Base-by-base conservation (phyloP, 2,329 filamentous ascomycete species). In the Colletotrichum sp. region DNA sequence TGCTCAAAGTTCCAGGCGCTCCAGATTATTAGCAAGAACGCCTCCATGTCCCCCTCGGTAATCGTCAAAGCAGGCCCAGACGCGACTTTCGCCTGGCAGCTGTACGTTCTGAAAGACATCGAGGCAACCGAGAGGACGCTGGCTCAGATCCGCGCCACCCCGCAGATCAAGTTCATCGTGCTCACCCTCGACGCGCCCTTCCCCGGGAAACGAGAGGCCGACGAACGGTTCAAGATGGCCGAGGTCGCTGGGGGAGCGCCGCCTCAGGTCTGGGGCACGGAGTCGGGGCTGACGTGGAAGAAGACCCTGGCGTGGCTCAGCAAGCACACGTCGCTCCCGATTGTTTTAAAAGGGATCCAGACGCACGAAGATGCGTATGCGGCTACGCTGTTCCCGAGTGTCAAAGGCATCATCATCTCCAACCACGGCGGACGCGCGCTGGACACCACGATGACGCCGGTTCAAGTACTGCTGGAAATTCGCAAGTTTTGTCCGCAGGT, bases 51-150 rank as follows among this genome's bases (percentile, higher is more conserved):
- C 2, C 94, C 94, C 2, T 95, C 96, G 83, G 93, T 96, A 82
- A 94, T 97, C 77, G 92, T 95, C 5, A 90, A 91, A 73, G 93
- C 93, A 0, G 80, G 84, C 1, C 88, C 91, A 0, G 92, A 89
- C 8, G 94, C 96, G 82, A 86, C 94, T 1, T 96, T 97, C 80
- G 95, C 95, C 16, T 98, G 94, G 94, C 95, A 98, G 85, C 85
- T 98, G 22, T 98, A 98, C 84, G 93, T 96, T 36, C 94, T 97
- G 81, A 93, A 89, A 27, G 93, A 96, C 78, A 74, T 74, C 89
- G 93, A 57, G 88, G 90, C 80, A 95, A 81, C 78, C 8, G 75
- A 79, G 68, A 68, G 65, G 12, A 79, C 77, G 0, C 52, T 80
- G 30, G 77, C 76, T 2, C 75, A 95, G 87, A 95, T 92, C 81